A percentile compares a stretch with the other conserved stretches of the same genome.
Evolutionary conservation across 345 rosid species (phyloP).

Genomic region (Ailanthus altissimus): DNA sequence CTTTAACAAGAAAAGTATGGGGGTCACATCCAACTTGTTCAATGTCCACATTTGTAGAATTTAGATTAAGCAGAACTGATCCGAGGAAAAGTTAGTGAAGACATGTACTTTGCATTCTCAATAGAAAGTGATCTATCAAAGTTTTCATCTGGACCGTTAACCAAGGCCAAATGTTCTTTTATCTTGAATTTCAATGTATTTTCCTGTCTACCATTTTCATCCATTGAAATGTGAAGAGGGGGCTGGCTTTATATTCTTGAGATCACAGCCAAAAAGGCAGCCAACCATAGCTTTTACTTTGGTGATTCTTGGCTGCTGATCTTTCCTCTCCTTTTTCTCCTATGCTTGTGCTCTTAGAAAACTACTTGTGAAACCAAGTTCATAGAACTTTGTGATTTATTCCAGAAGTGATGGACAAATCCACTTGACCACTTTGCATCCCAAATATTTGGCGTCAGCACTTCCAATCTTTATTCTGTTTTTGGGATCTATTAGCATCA

Average conservation of each 20-base stretch:
- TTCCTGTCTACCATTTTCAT: too few relatives aligned
- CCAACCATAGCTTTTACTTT: slow-evolving; percentile 5
- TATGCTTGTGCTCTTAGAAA: not conserved
- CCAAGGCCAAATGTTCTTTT: not conserved
- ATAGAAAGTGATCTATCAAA: slow-evolving; percentile 11
- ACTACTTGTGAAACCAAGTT: not conserved
- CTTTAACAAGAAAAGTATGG: not conserved
- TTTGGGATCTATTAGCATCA: not conserved
- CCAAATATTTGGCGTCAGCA: slow-evolving; percentile 21
- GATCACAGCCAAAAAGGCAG: slow-evolving; percentile 10
- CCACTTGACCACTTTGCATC: slow-evolving; percentile 21
- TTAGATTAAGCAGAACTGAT: slow-evolving; percentile 23
- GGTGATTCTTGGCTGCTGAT: slow-evolving; percentile 22
- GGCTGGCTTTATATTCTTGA: not conserved
- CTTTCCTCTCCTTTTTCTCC: not conserved
- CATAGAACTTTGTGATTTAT: not conserved
- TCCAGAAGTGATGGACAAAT: slow-evolving; percentile 16
- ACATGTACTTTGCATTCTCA: slow-evolving; percentile 1
- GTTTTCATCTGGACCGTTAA: slow-evolving; percentile 6
- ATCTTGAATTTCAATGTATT: not conserved
- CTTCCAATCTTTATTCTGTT: slow-evolving; percentile 14
- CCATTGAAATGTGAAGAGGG: not conserved
- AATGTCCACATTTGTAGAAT: slow-evolving; percentile 1
- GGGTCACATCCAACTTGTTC: slow-evolving; percentile 21
- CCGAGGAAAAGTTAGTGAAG: slow-evolving; percentile 13